Percentiles rank a stretch among this genome's conserved stretches.
Evolutionary conservation across 345 rosid species (phyloP).

Genomic region (Salix dunnii): DNA sequence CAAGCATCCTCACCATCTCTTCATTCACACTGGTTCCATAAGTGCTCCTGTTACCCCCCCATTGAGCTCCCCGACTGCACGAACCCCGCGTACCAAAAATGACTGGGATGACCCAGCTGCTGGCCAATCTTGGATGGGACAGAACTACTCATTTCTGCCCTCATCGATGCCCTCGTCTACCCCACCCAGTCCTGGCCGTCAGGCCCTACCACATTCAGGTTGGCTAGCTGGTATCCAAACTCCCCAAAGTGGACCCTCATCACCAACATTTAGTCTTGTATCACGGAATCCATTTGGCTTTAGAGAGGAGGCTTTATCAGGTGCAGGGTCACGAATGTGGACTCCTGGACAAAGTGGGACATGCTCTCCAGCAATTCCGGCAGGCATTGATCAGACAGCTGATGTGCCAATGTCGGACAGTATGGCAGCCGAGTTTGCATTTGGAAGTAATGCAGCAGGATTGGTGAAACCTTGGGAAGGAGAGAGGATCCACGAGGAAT

Average conservation of each 20-base stretch:
- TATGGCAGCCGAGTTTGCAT: slow-evolving; percentile 83
- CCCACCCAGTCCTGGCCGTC: slow-evolving; percentile 90
- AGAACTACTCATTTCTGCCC: slow-evolving; percentile 44
- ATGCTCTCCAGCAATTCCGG: slow-evolving; percentile 83
- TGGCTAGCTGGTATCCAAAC: slow-evolving; percentile 79
- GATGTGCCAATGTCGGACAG: slow-evolving; percentile 83
- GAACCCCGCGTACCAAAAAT: slow-evolving; percentile 60
- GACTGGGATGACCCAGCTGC: slow-evolving; percentile 66
- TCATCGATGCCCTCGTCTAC: slow-evolving; percentile 65
- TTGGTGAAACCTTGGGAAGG: slow-evolving; percentile 99
- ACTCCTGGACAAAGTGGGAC: slow-evolving; percentile 97
- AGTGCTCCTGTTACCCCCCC: slow-evolving; percentile 99
- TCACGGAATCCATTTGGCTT: slow-evolving; percentile 72
- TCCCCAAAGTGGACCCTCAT: slow-evolving; percentile 71
- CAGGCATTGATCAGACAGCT: slow-evolving; percentile 65
- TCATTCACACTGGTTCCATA: slow-evolving; percentile 75
- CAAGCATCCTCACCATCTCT: slow-evolving; percentile 57
- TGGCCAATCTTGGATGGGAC: slow-evolving; percentile 45
- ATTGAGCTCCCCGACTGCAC: slow-evolving; percentile 86
- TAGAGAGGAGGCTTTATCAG: slow-evolving; percentile 55
- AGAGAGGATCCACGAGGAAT: slow-evolving; percentile 90
- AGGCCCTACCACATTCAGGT: slow-evolving; percentile 68
- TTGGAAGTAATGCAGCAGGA: slow-evolving; percentile 62
- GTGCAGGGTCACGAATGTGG: slow-evolving; percentile 80
- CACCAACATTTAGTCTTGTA: slow-evolving; percentile 90